Evolutionary conservation across 495 filamentous ascomycete species (phyloP).

Genomic region (Parmelia sp.): DNA sequence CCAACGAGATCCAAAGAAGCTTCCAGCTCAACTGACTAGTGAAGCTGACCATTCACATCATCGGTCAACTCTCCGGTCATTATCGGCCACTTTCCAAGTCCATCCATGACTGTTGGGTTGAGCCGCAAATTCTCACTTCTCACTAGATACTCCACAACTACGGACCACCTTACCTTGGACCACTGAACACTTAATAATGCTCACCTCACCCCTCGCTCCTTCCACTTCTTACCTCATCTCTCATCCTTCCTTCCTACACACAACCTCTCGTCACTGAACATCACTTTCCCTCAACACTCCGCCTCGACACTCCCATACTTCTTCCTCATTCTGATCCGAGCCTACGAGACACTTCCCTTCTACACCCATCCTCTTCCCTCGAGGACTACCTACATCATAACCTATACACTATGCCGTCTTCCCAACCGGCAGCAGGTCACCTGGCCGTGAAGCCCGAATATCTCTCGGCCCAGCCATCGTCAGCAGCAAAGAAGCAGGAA

Average conservation of each 20-base stretch:
- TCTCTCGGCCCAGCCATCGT: conserved; percentile 26
- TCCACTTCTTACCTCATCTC: too few species aligned
- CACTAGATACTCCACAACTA: not conserved
- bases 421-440: conserved; percentile 27
- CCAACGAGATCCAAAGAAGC: not conserved
- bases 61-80: not conserved
- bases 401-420: conserved; percentile 26
- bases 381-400: not conserved
- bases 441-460: conserved; percentile 29
- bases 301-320: too few species aligned
- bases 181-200: not conserved
- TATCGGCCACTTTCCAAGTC: not conserved
- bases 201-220: not conserved
- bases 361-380: not conserved
- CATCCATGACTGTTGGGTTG: not conserved
- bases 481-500: conserved; percentile 29
- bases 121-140: not conserved
- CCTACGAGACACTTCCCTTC: not conserved
- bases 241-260: not conserved
- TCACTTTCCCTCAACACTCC: not conserved
- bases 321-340: too few species aligned
- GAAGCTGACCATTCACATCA: not conserved
- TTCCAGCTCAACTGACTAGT: not conserved
- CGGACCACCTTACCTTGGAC: too few species aligned
- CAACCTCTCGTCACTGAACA: not conserved